Conservation (phyloP, 306 rosid genomes). For the Albizia julibrissin region DNA sequence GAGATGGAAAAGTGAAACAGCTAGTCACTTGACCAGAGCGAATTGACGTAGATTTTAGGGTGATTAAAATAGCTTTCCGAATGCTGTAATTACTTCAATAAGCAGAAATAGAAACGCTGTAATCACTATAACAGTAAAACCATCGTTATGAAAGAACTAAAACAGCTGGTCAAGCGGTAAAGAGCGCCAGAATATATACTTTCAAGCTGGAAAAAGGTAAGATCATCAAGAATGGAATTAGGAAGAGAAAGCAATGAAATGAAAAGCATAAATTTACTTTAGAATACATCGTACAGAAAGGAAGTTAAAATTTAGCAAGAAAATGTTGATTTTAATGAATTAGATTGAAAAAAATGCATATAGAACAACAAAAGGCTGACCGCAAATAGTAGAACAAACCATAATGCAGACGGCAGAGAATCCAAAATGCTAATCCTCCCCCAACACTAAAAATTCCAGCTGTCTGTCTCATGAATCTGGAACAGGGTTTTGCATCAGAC, state of each 20-base stretch:
- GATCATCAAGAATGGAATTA: background rate
- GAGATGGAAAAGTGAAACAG: background rate
- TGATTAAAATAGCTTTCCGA: background rate
- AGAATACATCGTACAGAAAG: background rate
- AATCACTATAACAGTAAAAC: background rate
- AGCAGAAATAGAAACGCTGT: background rate
- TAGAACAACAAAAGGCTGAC: slow-evolving; percentile 6
- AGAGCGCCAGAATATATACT: background rate
- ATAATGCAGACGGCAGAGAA: slow-evolving; percentile 84
- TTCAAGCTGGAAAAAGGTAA: background rate
- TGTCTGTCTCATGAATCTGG: slow-evolving; percentile 84
- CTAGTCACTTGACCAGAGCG: background rate
- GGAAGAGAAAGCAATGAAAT: slow-evolving; percentile 14
- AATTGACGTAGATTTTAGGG: background rate
- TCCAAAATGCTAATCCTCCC: slow-evolving; percentile 86
- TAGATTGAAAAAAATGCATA: background rate
- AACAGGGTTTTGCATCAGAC: slow-evolving; percentile 82
- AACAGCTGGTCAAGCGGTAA: background rate
- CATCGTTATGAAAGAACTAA: background rate
- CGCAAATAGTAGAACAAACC: slow-evolving; percentile 50
- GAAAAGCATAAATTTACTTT: background rate
- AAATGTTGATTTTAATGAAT: background rate
- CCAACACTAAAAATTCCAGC: slow-evolving; percentile 84
- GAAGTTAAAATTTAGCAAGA: slow-evolving; percentile 1
- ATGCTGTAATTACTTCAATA: slow-evolving; percentile 3